A percentile compares a stretch with the other conserved stretches of the same genome.
These are phyloP conservation scores for Tulasnella sp. DNA, from an alignment of 768 basidiomycete genomes.

Conservation along the genomic window DNA sequence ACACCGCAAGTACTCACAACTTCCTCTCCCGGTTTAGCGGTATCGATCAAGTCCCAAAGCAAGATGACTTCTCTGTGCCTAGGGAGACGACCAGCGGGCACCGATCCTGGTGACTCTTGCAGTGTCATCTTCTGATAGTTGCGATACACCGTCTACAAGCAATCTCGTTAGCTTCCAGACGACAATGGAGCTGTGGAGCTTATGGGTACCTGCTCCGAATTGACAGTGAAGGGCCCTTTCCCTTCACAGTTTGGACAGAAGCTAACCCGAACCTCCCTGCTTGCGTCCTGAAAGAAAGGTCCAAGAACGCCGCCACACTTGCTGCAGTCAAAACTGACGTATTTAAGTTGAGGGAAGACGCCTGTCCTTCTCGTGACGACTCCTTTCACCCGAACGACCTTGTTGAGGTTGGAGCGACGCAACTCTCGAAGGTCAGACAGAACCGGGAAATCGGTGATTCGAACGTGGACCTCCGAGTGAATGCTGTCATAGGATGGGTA, in stretches of 20 bases:
- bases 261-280: slow-evolving; percentile 85
- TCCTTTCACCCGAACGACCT: slow-evolving; percentile 87
- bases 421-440: slow-evolving; percentile 86
- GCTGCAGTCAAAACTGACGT: slow-evolving; percentile 95
- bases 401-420: slow-evolving; percentile 84
- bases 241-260: slow-evolving; percentile 92
- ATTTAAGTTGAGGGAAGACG: slow-evolving; percentile 98
- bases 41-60: slow-evolving; percentile 96
- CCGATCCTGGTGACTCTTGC: slow-evolving; percentile 95
- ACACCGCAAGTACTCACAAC: slow-evolving; percentile 45
- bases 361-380: slow-evolving; percentile 93
- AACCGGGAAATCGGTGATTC: slow-evolving; percentile 87
- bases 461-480: slow-evolving; percentile 95
- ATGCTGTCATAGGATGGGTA: slow-evolving; percentile 95
- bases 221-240: slow-evolving; percentile 90
- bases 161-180: not conserved
- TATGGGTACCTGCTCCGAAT: slow-evolving; percentile 85
- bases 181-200: not conserved
- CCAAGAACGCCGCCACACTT: slow-evolving; percentile 92
- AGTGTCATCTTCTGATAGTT: slow-evolving; percentile 99
- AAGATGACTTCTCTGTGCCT: slow-evolving; percentile 94
- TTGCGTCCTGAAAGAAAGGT: slow-evolving; percentile 96
- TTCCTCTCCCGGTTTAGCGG: slow-evolving; percentile 97
- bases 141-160: slow-evolving; percentile 80
- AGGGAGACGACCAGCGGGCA: slow-evolving; percentile 93